Evolutionary conservation across 2,329 filamentous ascomycete genomes (phyloP), one percentile per base, ranked within the genome.

Genomic region (Penicillium expansum): DNA sequence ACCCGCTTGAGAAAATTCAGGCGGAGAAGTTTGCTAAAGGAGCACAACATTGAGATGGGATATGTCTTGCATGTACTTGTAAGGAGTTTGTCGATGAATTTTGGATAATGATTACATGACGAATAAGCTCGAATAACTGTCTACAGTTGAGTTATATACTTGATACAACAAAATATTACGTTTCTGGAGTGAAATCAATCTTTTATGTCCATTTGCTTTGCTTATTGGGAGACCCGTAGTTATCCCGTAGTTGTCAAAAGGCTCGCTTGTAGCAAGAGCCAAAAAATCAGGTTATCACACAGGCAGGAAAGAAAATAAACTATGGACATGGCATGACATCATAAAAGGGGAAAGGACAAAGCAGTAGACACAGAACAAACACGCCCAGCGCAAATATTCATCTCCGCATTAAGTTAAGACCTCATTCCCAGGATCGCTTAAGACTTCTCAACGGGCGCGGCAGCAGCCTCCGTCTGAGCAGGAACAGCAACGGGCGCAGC

Each of bases 1-100:
- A 77, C 64, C 63, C 64, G 29, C 61, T 78, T 29, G 75, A 76
- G 56, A 68, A 74, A 48, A 63, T 70, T 38, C 73, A 74, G 64
- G 70, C 65, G 42, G 67, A 60, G 45, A 78, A 76, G 64, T 73
- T 61, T 53, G 29, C 27, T 5, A 67, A 69, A 42, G 48, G 50
- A 10, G 41, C 41, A 27, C 48, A 51, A 11, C 13, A 56, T 35
- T 56, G 30, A 56, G 24, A 6, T 5, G 7, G 18, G 24, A 5
- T 20, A 14, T 43, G 6, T 43, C 20, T 22, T 42, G 30, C 37
- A 27, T 22, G 35, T 29, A 30, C 33, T 38, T 49, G 14, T 2
- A 24, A 41, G 14, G 9, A 1, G 7, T 22, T 16, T 27, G 2
- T 20, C 52, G 32, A 41, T 37, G n/a, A 18, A 47, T 30, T 52